Percentiles rank a stretch among this genome's conserved stretches.
Conservation (phyloP, 768 basidiomycete genomes). For the Strobilomyces dryophilus region DNA sequence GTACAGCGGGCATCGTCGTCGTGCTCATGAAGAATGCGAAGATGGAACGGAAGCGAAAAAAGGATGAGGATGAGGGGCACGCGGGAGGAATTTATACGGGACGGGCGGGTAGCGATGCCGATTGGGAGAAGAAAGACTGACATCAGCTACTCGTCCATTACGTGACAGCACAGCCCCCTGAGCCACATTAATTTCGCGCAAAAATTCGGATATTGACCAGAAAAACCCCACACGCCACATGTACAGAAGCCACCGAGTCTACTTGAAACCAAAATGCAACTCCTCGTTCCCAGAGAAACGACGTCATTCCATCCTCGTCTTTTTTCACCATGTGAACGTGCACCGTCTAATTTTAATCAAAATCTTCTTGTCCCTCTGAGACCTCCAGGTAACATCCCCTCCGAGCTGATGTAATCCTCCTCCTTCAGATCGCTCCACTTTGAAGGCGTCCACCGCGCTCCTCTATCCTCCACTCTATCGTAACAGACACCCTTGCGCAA, state of each 20-base stretch:
- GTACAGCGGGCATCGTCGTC: constrained; percentile 17
- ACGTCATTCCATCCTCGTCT: constrained; percentile 12
- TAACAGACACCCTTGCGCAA: constrained; percentile 15
- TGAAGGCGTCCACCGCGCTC: too few species aligned
- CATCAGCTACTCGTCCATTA: constrained; percentile 28
- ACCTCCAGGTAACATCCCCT: not conserved
- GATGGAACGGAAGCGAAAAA: not conserved
- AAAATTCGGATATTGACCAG: constrained; percentile 14
- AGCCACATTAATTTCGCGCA: constrained; percentile 18
- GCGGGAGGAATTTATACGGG: constrained; percentile 26
- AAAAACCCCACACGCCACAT: constrained; percentile 21
- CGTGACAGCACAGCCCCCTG: constrained; percentile 26
- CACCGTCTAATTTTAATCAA: constrained; percentile 9
- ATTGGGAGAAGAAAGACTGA: constrained; percentile 31
- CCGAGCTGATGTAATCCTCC: not conserved
- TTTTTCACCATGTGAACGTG: constrained; percentile 8
- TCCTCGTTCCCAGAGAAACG: constrained; percentile 23
- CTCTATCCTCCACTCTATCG: constrained; percentile 8
- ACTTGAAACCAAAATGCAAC: not conserved
- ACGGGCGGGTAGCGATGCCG: constrained; percentile 21
- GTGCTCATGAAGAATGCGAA: constrained; percentile 13
- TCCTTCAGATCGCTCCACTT: not conserved
- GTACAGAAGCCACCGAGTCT: too few species aligned
- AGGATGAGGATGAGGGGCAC: not conserved
- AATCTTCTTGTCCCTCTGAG: not conserved